Evolutionary conservation across 1,284 basidiomycete species (phyloP), one percentile per base, ranked within the genome.

Genomic region (Sporisorium graminicola): DNA sequence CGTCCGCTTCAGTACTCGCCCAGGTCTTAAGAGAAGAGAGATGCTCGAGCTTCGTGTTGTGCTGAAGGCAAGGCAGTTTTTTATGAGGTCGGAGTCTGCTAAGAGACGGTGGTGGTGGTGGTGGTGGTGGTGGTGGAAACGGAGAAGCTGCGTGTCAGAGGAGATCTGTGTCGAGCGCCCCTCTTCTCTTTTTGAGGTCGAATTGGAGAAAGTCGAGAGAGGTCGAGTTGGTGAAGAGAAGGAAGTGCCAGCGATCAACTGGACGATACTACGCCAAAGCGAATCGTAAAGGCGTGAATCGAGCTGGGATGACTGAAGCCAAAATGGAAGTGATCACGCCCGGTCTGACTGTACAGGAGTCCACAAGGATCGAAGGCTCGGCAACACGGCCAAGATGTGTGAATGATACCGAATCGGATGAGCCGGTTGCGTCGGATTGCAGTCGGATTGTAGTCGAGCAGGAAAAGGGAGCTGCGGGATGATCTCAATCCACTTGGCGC

Each of bases 231-330:
- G 42, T 43, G 22, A 20, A 46, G 20, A 20, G 13, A 24, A 26
- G 8, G 13, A 24, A 26, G 8, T 3, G 35, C 35, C 3, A 13
- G 3, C 35, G 35, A 35, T 13, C 35, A 35, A 35, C 13, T 9
- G 35, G 35, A 35, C 35, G 35, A n/a, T n/a, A n/a, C n/a, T n/a
- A n/a, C n/a, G n/a, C n/a, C n/a, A n/a, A n/a, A 16, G 24, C 42
- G 20, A 43, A 22, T 22, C 12, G 12, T 13, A 24, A 22, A 26
- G 44, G 4, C 44, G 26, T 16, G 24, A 10, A n/a, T n/a, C n/a
- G n/a, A n/a, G n/a, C n/a, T n/a, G n/a, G n/a, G 26, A 47, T 47
- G 44, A 47, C 44, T 47, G 44, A 47, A 20, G 7, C n/a, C 44
- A 24, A 26, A 13, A 3, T 26, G 3, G 29, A 10, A 10, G 20